These are phyloP conservation scores for Pichia californica DNA, from an alignment of 805 yeast genomes.

Conservation along the genomic window DNA sequence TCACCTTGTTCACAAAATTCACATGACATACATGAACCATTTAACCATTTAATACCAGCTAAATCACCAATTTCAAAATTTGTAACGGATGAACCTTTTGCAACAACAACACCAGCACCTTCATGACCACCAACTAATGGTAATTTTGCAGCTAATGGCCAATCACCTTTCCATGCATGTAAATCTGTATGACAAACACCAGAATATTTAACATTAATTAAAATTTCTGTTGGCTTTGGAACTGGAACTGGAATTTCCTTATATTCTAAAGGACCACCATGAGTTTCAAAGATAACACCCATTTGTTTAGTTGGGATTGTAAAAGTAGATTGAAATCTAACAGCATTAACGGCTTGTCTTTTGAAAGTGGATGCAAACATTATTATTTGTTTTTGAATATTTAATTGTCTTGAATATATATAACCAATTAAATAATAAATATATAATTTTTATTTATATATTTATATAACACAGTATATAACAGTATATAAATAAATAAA, in stretches of 20 bases:
- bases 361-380: constrained; percentile 20
- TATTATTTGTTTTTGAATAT: background rate
- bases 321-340: constrained; percentile 24
- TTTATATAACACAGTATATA: no score
- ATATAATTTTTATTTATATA: no score
- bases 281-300: constrained; percentile 63
- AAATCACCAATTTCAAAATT: constrained; percentile 59
- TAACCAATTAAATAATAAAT: no score
- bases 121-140: constrained; percentile 71
- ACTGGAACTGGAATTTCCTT: constrained; percentile 67
- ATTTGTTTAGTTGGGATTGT: constrained; percentile 57
- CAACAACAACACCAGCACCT: constrained; percentile 69
- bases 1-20: constrained; percentile 53
- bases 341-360: constrained; percentile 15
- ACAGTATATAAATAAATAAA: no score
- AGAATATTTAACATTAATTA: constrained; percentile 62
- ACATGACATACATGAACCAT: constrained; percentile 60
- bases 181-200: constrained; percentile 74
- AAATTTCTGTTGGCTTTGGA: constrained; percentile 58
- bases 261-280: constrained; percentile 58
- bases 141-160: constrained; percentile 54
- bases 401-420: no score
- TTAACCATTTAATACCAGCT: constrained; percentile 67
- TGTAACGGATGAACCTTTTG: constrained; percentile 50
- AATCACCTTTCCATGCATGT: constrained; percentile 70